Conservation (phyloP, 306 rosid species). For the Lathyrus tuberosus region DNA sequence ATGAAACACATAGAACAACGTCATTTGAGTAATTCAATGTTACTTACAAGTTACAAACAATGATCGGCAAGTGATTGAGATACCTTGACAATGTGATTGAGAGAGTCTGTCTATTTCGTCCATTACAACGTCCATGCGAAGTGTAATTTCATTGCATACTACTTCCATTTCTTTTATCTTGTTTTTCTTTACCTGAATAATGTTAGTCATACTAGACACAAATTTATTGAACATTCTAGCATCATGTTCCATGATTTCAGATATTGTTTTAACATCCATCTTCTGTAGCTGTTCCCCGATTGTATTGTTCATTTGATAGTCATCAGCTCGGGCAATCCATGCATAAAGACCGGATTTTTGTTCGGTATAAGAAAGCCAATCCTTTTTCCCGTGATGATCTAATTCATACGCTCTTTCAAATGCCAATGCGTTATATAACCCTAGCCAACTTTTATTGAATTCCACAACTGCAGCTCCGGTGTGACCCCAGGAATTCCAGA, state of each 20-base stretch:
- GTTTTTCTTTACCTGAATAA: conserved; percentile 65
- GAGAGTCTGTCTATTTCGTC: conserved; percentile 70
- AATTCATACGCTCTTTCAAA: conserved; percentile 85
- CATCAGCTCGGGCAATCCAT: conserved; percentile 90
- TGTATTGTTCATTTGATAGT: conserved; percentile 59
- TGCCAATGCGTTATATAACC: conserved; percentile 73
- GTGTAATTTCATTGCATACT: conserved; percentile 66
- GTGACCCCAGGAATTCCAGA: conserved; percentile 75
- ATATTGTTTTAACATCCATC: conserved; percentile 70
- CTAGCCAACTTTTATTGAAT: conserved; percentile 81
- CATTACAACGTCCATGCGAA: conserved; percentile 49
- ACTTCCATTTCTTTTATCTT: conserved; percentile 68
- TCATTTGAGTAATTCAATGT: conserved; percentile 26
- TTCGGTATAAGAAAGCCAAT: conserved; percentile 56
- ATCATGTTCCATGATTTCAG: conserved; percentile 82
- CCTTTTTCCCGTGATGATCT: conserved; percentile 73
- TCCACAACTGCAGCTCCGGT: conserved; percentile 83
- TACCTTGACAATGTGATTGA: conserved; percentile 72
- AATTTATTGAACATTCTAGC: conserved; percentile 70
- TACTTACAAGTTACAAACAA: not conserved
- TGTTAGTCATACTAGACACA: conserved; percentile 65
- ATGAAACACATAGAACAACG: conserved; percentile 36
- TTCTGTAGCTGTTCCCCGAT: conserved; percentile 78
- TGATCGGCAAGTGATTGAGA: conserved; percentile 12
- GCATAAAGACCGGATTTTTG: conserved; percentile 77